phyloP scores from a whole-genome alignment of 805 yeast species.

The Schwanniomyces yamadae region DNA sequence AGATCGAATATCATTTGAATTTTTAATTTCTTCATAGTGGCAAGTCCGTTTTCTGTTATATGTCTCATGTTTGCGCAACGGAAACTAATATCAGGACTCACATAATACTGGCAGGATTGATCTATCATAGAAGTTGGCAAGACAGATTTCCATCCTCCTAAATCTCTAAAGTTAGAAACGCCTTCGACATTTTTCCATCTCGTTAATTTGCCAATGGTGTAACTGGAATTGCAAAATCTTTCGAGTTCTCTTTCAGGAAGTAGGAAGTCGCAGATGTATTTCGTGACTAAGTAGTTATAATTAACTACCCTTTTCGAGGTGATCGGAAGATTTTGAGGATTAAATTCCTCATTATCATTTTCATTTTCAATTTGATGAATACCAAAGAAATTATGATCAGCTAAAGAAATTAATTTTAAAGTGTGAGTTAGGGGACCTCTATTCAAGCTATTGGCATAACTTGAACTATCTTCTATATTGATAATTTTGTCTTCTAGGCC shows the following conservation, averaged over 20 bases:
- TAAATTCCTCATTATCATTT: conserved; percentile 28
- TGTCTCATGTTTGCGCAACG: conserved; percentile 62
- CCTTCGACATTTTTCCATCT: conserved; percentile 69
- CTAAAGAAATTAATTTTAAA: conserved; percentile 57
- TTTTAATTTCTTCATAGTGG: conserved; percentile 40
- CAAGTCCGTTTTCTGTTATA: conserved; percentile 51
- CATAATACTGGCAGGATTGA: conserved; percentile 27
- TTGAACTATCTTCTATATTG: conserved; percentile 60
- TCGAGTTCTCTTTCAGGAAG: conserved; percentile 45
- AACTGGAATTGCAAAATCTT: conserved; percentile 47
- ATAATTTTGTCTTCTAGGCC: conserved; percentile 69
- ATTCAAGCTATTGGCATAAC: conserved; percentile 56
- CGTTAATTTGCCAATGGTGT: conserved; percentile 38
- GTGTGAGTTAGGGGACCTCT: conserved; percentile 50
- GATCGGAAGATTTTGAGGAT: conserved; percentile 44
- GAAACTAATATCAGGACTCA: conserved; percentile 53
- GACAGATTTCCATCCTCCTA: conserved; percentile 68
- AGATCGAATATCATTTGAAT: conserved; percentile 64
- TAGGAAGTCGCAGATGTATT: conserved; percentile 49
- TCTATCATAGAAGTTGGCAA: conserved; percentile 23
- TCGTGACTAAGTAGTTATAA: conserved; percentile 55
- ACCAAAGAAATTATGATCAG: conserved; percentile 83
- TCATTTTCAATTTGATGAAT: conserved; percentile 33
- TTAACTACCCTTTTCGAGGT: conserved; percentile 49
- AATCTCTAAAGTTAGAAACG: conserved; percentile 70